phyloP scores from a whole-genome alignment of 345 rosid species.

The rapeseed (Brassica napus) region DNA sequence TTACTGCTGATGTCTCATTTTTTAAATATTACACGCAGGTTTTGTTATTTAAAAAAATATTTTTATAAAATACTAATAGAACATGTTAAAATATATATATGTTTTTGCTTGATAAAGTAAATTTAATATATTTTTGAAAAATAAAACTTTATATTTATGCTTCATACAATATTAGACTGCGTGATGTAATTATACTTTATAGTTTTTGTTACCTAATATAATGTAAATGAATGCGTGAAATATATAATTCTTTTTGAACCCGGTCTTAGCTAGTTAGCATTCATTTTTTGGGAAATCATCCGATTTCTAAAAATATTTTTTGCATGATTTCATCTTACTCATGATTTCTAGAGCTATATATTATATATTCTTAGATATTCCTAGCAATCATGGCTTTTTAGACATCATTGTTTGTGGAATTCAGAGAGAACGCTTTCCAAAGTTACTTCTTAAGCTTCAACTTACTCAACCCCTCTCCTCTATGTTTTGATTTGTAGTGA shows the following conservation, averaged over 20 bases:
- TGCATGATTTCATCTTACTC: too few relatives aligned
- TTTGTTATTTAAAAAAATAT: too few relatives aligned
- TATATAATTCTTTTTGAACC: neutral
- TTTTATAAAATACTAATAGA: too few relatives aligned
- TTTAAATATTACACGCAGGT: neutral
- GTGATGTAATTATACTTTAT: neutral
- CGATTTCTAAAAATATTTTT: neutral
- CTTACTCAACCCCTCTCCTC: neutral
- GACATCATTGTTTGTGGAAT: neutral
- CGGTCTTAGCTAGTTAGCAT: neutral
- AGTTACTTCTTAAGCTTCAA: neutral
- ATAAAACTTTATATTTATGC: too few relatives aligned
- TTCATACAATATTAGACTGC: neutral
- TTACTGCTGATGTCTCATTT: too few relatives aligned
- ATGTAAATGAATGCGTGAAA: neutral
- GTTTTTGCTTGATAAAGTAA: too few relatives aligned
- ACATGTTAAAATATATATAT: too few relatives aligned
- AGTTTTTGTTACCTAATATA: neutral
- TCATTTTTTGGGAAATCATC: neutral
- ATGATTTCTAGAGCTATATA: too few relatives aligned
- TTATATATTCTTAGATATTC: too few relatives aligned
- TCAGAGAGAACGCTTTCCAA: too few relatives aligned
- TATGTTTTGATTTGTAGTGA: neutral
- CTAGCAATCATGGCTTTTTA: neutral
- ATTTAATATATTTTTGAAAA: too few relatives aligned